Conservation (phyloP, 176 grass and related monocot genomes). For the Bromus sterilis region DNA sequence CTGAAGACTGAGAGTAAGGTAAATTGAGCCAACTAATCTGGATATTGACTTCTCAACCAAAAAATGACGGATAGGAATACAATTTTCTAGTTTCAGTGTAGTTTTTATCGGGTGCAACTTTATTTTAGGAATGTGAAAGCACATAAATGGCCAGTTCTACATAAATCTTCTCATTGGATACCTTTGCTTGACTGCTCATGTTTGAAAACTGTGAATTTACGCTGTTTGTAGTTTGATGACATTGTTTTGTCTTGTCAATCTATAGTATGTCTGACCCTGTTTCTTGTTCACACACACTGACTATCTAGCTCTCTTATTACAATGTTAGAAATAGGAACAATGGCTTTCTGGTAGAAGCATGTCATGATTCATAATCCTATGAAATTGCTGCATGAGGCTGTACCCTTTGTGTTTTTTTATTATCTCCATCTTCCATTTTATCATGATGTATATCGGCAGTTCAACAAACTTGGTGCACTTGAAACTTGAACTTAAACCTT, state of each 20-base stretch:
- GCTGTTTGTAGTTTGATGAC: background rate
- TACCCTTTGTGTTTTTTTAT: background rate
- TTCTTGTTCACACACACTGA: background rate
- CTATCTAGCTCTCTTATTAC: no score
- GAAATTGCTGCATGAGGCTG: background rate
- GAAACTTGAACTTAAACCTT: background rate
- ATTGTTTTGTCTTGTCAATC: background rate
- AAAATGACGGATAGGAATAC: background rate
- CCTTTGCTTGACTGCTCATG: background rate
- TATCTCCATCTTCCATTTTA: background rate
- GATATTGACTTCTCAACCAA: background rate
- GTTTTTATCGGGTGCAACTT: background rate
- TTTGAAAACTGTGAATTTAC: background rate
- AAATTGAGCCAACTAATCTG: conserved; percentile 4
- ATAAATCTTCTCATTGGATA: background rate
- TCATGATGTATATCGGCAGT: background rate
- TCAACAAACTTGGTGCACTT: background rate
- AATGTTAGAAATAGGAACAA: background rate
- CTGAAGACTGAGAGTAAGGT: conserved; percentile 11
- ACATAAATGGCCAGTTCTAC: background rate
- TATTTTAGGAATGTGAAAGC: background rate
- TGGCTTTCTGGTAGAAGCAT: background rate
- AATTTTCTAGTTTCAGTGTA: background rate
- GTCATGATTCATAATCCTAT: background rate
- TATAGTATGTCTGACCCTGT: background rate